A percentile compares a stretch with the other conserved stretches of the same genome.
Conservation (phyloP, 2,329 filamentous ascomycete species). For the Talaromyces atroroseus region DNA sequence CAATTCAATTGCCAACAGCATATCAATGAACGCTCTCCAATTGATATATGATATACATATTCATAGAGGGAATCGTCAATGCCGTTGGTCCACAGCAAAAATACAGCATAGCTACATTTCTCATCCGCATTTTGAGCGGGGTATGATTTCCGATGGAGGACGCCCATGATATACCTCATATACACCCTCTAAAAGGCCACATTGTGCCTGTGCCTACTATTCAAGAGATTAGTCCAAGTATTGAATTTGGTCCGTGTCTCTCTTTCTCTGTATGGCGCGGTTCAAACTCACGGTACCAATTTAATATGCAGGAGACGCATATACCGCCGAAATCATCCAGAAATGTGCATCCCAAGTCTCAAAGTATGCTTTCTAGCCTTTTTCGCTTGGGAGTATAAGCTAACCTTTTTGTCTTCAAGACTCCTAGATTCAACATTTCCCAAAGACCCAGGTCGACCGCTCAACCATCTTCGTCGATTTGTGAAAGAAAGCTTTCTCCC, state of each 20-base stretch:
- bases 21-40: neutral
- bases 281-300: neutral
- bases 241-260: conserved; percentile 37
- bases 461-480: conserved; percentile 39
- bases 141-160: conserved; percentile 15
- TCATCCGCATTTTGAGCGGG: too few species aligned
- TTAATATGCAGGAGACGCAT: conserved; percentile 38
- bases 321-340: conserved; percentile 40
- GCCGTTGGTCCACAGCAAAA: neutral
- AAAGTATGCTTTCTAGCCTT: conserved; percentile 27
- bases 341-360: conserved; percentile 41
- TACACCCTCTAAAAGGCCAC: conserved; percentile 29
- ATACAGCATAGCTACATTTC: too few species aligned
- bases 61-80: neutral
- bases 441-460: conserved; percentile 26
- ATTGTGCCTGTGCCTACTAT: conserved; percentile 39
- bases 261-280: too few species aligned
- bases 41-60: neutral
- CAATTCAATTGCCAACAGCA: neutral
- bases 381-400: neutral
- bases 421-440: conserved; percentile 34
- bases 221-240: conserved; percentile 36
- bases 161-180: neutral
- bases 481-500: conserved; percentile 33
- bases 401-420: conserved; percentile 20